These are phyloP conservation scores for Cenchrus americanus DNA, from an alignment of 176 grass and related monocot genomes.

Conservation along the genomic window DNA sequence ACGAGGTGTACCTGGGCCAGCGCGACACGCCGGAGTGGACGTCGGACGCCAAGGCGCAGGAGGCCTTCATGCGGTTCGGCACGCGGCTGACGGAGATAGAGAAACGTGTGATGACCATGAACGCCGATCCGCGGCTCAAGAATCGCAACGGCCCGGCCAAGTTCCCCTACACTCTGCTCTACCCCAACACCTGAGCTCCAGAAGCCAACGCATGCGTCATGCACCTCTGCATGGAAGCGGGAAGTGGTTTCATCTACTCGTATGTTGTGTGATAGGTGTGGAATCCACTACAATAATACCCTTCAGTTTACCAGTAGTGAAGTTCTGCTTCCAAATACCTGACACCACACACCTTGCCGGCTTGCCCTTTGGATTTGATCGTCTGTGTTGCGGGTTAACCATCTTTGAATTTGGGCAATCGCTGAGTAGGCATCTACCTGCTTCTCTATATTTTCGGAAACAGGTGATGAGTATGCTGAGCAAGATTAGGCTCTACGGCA, in stretches of 20 bases:
- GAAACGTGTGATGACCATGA: conserved; percentile 27
- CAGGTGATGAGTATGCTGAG: too few relatives aligned
- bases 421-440: neutral
- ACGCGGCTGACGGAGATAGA: conserved; percentile 32
- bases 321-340: too few relatives aligned
- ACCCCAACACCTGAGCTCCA: neutral
- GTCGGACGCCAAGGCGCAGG: conserved; percentile 46
- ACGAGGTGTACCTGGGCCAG: conserved; percentile 64
- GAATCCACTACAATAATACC: too few relatives aligned
- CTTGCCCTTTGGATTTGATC: too few relatives aligned
- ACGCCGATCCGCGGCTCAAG: conserved; percentile 19
- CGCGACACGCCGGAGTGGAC: conserved; percentile 63
- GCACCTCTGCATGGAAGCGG: too few relatives aligned
- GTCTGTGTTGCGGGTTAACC: too few relatives aligned
- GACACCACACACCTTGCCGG: too few relatives aligned
- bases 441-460: neutral
- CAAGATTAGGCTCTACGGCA: too few relatives aligned
- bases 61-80: conserved; percentile 46
- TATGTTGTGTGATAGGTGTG: too few relatives aligned
- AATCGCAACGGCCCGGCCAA: neutral
- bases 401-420: too few relatives aligned
- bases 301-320: too few relatives aligned
- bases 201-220: neutral
- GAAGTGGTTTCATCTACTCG: too few relatives aligned
- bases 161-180: conserved; percentile 4